Evolutionary conservation across 306 rosid species (phyloP).

Genomic region (Datisca glomerata): DNA sequence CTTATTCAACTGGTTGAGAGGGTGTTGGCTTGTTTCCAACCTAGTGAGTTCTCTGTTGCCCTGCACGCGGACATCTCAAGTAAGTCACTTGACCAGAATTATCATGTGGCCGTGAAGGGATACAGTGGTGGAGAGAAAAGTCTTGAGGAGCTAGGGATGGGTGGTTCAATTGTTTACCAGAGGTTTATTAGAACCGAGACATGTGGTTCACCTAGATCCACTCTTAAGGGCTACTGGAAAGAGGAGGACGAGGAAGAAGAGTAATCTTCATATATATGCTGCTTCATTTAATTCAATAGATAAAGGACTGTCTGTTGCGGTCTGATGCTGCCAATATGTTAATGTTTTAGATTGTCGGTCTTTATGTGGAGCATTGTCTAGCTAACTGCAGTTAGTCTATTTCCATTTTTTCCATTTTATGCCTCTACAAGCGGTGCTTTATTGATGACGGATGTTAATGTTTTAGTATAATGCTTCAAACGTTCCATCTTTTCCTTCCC

Average conservation of each 20-base stretch:
- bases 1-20: constrained; percentile 46
- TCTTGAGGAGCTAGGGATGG: constrained; percentile 43
- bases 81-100: constrained; percentile 18
- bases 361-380: too few relatives aligned
- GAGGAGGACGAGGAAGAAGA: constrained; percentile 69
- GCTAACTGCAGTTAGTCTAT: too few relatives aligned
- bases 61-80: constrained; percentile 32
- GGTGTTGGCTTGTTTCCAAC: constrained; percentile 69
- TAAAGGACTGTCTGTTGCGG: too few relatives aligned
- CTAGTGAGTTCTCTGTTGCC: constrained; percentile 73
- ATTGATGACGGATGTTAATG: too few relatives aligned
- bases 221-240: constrained; percentile 65
- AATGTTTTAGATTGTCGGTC: too few relatives aligned
- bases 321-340: too few relatives aligned
- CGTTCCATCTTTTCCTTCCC: too few relatives aligned
- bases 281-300: background rate
- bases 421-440: too few relatives aligned
- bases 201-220: constrained; percentile 67
- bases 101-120: constrained; percentile 41
- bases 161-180: constrained; percentile 38
- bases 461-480: too few relatives aligned
- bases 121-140: constrained; percentile 33
- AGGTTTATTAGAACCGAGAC: constrained; percentile 31
- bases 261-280: background rate
- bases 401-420: too few relatives aligned